Conservation (phyloP, 768 basidiomycete genomes). For the Lentinula lateritia region DNA sequence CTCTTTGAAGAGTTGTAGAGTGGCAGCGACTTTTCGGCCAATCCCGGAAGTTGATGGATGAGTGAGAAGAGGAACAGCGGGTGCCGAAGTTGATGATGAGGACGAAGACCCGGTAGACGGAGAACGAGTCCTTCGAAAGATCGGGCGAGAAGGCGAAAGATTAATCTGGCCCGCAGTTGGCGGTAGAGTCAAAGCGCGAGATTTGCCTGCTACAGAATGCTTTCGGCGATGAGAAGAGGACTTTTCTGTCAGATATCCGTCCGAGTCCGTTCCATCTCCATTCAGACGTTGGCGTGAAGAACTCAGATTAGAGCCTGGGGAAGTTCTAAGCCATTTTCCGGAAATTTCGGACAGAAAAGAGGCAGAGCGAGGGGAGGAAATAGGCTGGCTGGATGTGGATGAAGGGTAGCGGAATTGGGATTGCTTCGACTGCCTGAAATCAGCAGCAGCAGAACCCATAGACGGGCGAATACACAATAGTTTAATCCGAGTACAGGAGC, state of each 20-base stretch:
- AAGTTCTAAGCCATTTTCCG: neutral
- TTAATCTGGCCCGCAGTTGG: neutral
- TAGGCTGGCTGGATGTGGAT: constrained; percentile 14
- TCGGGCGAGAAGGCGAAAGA: constrained; percentile 20
- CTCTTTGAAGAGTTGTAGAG: constrained; percentile 79
- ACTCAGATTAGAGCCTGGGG: neutral
- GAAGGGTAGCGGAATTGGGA: constrained; percentile 4
- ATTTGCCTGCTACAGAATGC: neutral
- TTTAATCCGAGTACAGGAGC: neutral
- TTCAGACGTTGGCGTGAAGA: neutral
- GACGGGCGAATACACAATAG: neutral
- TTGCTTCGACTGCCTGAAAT: neutral
- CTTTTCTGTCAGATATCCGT: constrained; percentile 8
- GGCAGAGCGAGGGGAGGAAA: constrained; percentile 14
- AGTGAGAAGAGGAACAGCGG: constrained; percentile 10
- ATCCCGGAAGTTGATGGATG: constrained; percentile 39
- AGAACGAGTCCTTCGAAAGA: constrained; percentile 29
- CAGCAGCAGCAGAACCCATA: constrained; percentile 5
- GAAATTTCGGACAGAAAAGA: constrained; percentile 3
- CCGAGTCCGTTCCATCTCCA: neutral
- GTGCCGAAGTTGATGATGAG: constrained; percentile 24
- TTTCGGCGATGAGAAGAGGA: neutral
- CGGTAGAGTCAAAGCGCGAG: constrained; percentile 10
- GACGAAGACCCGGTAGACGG: constrained; percentile 29
- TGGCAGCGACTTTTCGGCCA: constrained; percentile 79